Percentiles rank a stretch among this genome's conserved stretches.
Conservation (phyloP, 2,329 filamentous ascomycete genomes). For the Xylaria sp. region DNA sequence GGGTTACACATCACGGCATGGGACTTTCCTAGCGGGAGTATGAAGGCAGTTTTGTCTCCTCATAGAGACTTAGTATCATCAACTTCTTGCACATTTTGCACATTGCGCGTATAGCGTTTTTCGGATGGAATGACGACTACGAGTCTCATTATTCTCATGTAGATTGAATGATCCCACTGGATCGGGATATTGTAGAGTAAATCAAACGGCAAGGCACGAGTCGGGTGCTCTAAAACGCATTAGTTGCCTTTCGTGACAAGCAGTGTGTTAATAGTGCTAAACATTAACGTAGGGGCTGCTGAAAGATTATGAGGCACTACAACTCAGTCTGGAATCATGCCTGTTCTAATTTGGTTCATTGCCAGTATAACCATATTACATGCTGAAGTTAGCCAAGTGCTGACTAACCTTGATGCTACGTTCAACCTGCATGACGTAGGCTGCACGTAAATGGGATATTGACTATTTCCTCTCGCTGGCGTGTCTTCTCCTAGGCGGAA, state of each 20-base stretch:
- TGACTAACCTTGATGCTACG: neutral
- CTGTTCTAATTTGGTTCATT: too few relatives aligned
- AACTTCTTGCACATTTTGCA: constrained; percentile 22
- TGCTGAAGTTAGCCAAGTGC: neutral
- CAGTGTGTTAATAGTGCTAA: constrained; percentile 45
- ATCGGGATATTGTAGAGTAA: constrained; percentile 34
- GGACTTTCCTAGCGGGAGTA: neutral
- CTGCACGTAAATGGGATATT: neutral
- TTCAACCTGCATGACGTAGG: neutral
- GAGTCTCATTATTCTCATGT: constrained; percentile 32
- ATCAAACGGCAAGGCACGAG: constrained; percentile 17
- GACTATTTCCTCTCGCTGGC: neutral
- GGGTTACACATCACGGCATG: constrained; percentile 10
- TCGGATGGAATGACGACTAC: constrained; percentile 27
- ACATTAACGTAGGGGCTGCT: neutral
- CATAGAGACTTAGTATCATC: constrained; percentile 7
- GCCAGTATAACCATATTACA: too few relatives aligned
- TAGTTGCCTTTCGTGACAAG: constrained; percentile 52
- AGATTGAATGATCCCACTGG: constrained; percentile 28
- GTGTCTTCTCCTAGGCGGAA: neutral
- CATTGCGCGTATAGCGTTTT: constrained; percentile 15
- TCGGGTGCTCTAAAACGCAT: neutral
- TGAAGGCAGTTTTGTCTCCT: constrained; percentile 6
- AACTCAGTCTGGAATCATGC: neutral
- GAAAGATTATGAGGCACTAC: too few relatives aligned